Evolutionary conservation across 305 asterid genomes (phyloP).

Genomic region (Fraxinus baroniana): DNA sequence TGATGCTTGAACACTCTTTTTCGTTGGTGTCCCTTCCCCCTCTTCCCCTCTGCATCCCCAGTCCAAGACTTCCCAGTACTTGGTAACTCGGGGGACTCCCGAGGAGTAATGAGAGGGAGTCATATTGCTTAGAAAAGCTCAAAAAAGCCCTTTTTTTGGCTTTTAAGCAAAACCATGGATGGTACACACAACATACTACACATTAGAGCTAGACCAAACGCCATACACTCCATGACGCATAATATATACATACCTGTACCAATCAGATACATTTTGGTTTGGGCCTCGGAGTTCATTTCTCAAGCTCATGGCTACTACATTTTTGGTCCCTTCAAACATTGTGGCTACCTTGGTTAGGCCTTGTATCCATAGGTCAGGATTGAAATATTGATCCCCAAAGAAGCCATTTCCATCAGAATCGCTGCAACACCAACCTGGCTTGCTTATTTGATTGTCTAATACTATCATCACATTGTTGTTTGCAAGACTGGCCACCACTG

Average conservation of each 20-base stretch:
- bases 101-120: not conserved
- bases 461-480: constrained; percentile 70
- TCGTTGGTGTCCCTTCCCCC: not conserved
- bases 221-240: not conserved
- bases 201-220: not conserved
- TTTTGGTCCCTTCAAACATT: constrained; percentile 44
- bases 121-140: not conserved
- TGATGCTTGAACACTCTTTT: not conserved
- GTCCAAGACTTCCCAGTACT: not conserved
- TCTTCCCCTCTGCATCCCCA: no score
- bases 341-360: constrained; percentile 79
- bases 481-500: constrained; percentile 79
- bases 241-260: constrained; percentile 61
- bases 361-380: constrained; percentile 68
- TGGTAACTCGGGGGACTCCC: not conserved
- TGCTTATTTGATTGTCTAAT: constrained; percentile 84
- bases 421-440: constrained; percentile 97
- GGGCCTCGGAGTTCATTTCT: constrained; percentile 89
- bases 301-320: constrained; percentile 85
- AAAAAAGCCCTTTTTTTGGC: not conserved
- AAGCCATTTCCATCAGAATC: constrained; percentile 76
- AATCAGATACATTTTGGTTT: constrained; percentile 62
- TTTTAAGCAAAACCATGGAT: not conserved
- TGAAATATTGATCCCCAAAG: constrained; percentile 75
- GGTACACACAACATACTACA: not conserved